Evolutionary conservation across 208 protist genomes (phyloP), one percentile per base, ranked within the genome.

Genomic region (Leishmania aethiopica): DNA sequence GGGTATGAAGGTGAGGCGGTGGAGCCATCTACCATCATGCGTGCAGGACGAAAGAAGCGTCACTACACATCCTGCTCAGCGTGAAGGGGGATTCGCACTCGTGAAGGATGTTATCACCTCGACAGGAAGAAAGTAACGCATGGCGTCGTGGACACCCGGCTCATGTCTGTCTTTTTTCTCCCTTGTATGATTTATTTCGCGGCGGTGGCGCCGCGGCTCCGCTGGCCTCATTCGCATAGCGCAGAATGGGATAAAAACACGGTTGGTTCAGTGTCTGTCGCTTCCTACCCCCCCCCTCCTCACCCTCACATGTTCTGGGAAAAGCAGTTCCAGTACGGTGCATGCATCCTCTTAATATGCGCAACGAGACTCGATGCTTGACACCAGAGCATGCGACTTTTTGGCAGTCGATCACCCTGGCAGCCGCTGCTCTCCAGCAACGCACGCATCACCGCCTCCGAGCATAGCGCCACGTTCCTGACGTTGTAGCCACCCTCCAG

Each of bases 401-500:
- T 69, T 3, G 92, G 89, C 32, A 96, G 78, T n/a, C 64, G 77
- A 19, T 75, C 17, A 11, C 74, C 66, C 7, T 51, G 15, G 67
- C n/a, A 53, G 49, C 80, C 73, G 45, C 82, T 76, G 62, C 78
- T 84, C 77, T 94, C 90, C 19, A 97, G 86, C 67, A 97, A 77
- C 19, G 92, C 93, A 8, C 94, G 93, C 79, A 96, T 76, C 32
- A 96, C 94, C 45, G 92, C 92, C 88, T 97, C 94, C 1, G 91
- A 89, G 83, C 93, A 94, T 25, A 89, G 87, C 1, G 94, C 94
- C 8, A 97, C 91, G 76, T 97, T 95, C 28, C 84, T 80, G n/a
- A 96, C 79, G 80, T 96, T 91, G 82, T 98, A 98, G 47, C 97
- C 97, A 45, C 97, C 97, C 84, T 99, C 96, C 13, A 99, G 88